Conservation (phyloP, 768 basidiomycete species). For the Tephrocybe sp. region DNA sequence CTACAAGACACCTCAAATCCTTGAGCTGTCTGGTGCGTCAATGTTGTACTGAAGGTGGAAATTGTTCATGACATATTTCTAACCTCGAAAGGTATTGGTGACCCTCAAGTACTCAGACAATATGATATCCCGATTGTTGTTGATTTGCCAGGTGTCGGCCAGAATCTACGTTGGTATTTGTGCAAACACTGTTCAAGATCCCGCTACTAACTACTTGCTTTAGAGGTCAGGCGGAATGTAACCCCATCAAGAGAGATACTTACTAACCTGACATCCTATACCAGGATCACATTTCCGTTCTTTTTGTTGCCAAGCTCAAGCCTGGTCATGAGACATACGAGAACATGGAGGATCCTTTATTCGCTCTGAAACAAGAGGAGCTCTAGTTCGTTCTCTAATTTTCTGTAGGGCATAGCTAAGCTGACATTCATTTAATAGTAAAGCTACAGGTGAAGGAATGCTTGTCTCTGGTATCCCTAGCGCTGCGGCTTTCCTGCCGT, state of each 20-base stretch:
- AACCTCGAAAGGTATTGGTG: slow-evolving; percentile 16
- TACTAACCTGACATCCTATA: no score
- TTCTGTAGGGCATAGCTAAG: not conserved
- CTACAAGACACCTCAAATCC: slow-evolving; percentile 11
- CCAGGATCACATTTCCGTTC: not conserved
- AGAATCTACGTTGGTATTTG: slow-evolving; percentile 10
- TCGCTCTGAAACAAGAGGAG: not conserved
- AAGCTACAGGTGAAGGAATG: not conserved
- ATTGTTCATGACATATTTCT: not conserved
- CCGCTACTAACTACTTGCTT: no score
- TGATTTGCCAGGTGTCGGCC: slow-evolving; percentile 11
- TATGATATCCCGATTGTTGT: slow-evolving; percentile 5
- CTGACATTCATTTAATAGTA: not conserved
- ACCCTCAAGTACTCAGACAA: not conserved
- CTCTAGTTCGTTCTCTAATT: not conserved
- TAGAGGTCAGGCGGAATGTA: no score
- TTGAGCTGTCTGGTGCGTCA: slow-evolving; percentile 14
- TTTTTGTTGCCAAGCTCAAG: not conserved
- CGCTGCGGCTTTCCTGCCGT: not conserved
- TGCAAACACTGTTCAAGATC: not conserved
- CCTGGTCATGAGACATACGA: not conserved
- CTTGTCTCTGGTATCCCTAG: not conserved
- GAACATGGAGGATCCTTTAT: not conserved
- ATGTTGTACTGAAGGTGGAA: no score
- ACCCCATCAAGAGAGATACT: no score